These are phyloP conservation scores for Conoideocrella luteorostrata DNA, from an alignment of 2,329 filamentous ascomycete species.

Conservation along the genomic window DNA sequence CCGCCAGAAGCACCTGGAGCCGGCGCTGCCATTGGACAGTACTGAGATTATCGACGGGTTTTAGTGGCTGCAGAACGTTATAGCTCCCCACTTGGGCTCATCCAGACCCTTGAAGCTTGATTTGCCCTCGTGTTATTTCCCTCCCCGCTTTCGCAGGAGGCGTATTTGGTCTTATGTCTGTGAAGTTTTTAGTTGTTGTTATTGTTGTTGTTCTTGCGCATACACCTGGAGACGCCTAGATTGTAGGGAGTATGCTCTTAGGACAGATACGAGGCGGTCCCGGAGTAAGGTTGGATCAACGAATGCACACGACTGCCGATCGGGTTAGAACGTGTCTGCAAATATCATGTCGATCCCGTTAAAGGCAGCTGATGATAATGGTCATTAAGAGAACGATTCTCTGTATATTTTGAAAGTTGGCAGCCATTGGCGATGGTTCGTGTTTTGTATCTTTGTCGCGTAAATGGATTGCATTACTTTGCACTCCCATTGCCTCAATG, in stretches of 20 bases:
- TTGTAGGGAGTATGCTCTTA: too few relatives aligned
- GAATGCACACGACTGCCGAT: neutral
- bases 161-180: neutral
- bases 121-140: neutral
- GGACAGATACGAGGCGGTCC: too few relatives aligned
- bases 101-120: neutral
- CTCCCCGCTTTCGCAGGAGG: neutral
- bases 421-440: neutral
- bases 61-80: conserved; percentile 3
- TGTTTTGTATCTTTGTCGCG: conserved; percentile 1
- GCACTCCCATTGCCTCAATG: neutral
- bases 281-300: neutral
- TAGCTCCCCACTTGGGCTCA: conserved; percentile 1
- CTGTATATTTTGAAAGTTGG: neutral
- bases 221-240: too few relatives aligned
- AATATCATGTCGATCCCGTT: neutral
- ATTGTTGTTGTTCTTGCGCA: neutral
- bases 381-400: too few relatives aligned
- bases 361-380: neutral
- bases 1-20: conserved; percentile 4
- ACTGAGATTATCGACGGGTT: neutral
- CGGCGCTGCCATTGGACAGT: conserved; percentile 10
- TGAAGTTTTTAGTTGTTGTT: neutral
- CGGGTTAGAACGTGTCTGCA: neutral
- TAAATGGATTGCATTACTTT: neutral